Percentiles rank a stretch among this genome's conserved stretches.
Conservation (phyloP, 257 asterid species). For the Cynanchum wilfordii region DNA sequence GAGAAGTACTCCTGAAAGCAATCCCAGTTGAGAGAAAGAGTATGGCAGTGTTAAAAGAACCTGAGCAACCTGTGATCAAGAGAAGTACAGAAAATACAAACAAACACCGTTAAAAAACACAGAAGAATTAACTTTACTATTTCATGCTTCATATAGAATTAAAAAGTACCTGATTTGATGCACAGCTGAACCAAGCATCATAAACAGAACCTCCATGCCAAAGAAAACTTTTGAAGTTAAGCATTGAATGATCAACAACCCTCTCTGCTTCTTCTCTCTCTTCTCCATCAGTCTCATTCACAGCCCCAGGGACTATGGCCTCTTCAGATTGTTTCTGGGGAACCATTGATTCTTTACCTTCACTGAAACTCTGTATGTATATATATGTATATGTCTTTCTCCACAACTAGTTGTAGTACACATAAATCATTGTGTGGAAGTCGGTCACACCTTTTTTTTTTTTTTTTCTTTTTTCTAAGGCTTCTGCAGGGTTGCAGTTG, state of each 20-base stretch:
- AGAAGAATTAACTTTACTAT: too few species aligned
- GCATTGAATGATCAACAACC: conserved; percentile 25
- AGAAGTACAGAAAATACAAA: not conserved
- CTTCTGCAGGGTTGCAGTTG: conserved; percentile 10
- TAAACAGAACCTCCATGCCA: conserved; percentile 93
- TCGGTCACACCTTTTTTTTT: not conserved
- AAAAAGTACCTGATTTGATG: conserved; percentile 65
- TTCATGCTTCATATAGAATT: not conserved
- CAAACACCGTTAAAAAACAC: not conserved
- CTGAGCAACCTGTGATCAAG: conserved; percentile 64
- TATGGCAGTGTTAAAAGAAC: conserved; percentile 83
- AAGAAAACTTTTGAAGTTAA: conserved; percentile 43
- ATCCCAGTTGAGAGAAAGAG: conserved; percentile 80
- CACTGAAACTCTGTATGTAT: not conserved
- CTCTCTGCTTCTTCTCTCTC: conserved; percentile 31
- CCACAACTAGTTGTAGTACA: not conserved
- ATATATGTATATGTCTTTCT: too few species aligned
- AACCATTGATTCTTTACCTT: conserved; percentile 37
- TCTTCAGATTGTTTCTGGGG: conserved; percentile 69
- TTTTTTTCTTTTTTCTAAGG: too few species aligned
- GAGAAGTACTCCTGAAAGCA: conserved; percentile 60
- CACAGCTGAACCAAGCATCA: conserved; percentile 95
- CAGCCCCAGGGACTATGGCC: conserved; percentile 45
- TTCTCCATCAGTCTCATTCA: conserved; percentile 33
- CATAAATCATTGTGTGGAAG: not conserved